Percentiles rank a stretch among this genome's conserved stretches.
phyloP scores from a whole-genome alignment of 2,329 filamentous ascomycete genomes.

The Rachicladosporium sp. region DNA sequence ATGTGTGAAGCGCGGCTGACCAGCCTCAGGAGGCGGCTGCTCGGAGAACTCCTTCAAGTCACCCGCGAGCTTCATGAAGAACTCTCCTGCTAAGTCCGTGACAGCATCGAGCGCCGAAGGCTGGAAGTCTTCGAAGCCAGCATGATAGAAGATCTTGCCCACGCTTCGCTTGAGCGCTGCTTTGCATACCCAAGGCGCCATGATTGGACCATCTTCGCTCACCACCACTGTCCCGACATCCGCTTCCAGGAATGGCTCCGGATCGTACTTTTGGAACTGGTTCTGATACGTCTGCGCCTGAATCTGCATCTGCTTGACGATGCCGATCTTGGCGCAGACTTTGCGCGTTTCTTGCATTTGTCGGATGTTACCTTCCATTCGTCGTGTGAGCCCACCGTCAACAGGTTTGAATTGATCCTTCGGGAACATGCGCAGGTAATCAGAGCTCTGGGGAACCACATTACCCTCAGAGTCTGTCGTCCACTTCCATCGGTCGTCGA shows the following conservation, averaged over 20 bases:
- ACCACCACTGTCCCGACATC: constrained; percentile 85
- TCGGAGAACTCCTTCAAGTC: constrained; percentile 77
- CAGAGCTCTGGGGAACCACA: constrained; percentile 75
- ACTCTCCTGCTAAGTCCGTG: constrained; percentile 80
- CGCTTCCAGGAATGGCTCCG: constrained; percentile 72
- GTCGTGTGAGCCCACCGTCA: constrained; percentile 59
- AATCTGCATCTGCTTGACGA: constrained; percentile 99
- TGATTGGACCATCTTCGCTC: constrained; percentile 76
- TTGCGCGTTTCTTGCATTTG: constrained; percentile 97
- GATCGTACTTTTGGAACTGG: constrained; percentile 93
- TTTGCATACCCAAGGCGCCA: constrained; percentile 70
- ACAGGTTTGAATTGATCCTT: constrained; percentile 64
- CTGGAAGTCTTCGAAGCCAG: constrained; percentile 93
- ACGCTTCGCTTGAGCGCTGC: constrained; percentile 81
- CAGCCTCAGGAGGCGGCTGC: constrained; percentile 49
- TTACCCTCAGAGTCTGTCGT: constrained; percentile 79
- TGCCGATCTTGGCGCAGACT: constrained; percentile 86
- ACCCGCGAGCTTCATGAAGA: constrained; percentile 70
- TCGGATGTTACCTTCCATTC: constrained; percentile 79
- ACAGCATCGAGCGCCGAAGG: constrained; percentile 84
- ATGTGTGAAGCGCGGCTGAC: constrained; percentile 53
- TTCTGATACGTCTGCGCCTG: constrained; percentile 94
- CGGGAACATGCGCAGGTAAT: constrained; percentile 68
- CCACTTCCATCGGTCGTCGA: constrained; percentile 70
- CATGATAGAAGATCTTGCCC: constrained; percentile 89